Evolutionary conservation across 768 basidiomycete genomes (phyloP).

Genomic region (Pulveroboletus frians): DNA sequence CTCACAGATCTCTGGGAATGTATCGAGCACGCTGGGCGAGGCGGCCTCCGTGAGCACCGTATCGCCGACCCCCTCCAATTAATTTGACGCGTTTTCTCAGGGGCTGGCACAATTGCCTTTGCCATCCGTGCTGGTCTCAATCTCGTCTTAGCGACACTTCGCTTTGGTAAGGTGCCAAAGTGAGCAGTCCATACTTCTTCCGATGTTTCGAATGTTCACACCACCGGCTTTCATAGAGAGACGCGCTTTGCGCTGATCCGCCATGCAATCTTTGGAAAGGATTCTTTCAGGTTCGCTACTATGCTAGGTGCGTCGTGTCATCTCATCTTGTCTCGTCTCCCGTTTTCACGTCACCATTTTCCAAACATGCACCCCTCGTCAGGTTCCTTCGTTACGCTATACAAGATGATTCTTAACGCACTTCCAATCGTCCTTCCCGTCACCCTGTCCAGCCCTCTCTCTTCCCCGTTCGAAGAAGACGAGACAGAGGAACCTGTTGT

Average conservation of each 20-base stretch:
- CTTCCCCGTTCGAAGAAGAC: constrained; percentile 31
- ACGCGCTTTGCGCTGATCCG: constrained; percentile 62
- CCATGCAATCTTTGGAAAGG: constrained; percentile 78
- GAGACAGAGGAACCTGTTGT: constrained; percentile 17
- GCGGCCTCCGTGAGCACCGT: constrained; percentile 60
- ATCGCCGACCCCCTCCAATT: background rate
- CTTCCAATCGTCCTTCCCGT: constrained; percentile 66
- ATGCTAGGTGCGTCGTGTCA: constrained; percentile 62
- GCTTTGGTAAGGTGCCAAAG: constrained; percentile 64
- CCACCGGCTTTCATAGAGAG: constrained; percentile 41
- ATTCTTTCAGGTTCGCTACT: constrained; percentile 78
- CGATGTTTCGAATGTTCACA: background rate
- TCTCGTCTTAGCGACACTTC: constrained; percentile 69
- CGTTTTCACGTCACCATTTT: background rate
- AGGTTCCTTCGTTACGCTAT: constrained; percentile 74
- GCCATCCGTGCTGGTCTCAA: constrained; percentile 81
- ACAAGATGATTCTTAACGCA: constrained; percentile 74
- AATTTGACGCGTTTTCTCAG: constrained; percentile 34
- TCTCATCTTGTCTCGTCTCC: no score
- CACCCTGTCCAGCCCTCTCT: constrained; percentile 16
- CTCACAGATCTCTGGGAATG: constrained; percentile 60
- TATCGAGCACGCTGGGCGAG: constrained; percentile 62
- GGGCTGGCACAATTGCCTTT: constrained; percentile 77
- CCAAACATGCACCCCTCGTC: background rate
- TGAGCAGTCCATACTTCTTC: constrained; percentile 28